A percentile compares a stretch with the other conserved stretches of the same genome.
Evolutionary conservation across 2,329 filamentous ascomycete species (phyloP).

Genomic region (Parastagonospora nodorum): DNA sequence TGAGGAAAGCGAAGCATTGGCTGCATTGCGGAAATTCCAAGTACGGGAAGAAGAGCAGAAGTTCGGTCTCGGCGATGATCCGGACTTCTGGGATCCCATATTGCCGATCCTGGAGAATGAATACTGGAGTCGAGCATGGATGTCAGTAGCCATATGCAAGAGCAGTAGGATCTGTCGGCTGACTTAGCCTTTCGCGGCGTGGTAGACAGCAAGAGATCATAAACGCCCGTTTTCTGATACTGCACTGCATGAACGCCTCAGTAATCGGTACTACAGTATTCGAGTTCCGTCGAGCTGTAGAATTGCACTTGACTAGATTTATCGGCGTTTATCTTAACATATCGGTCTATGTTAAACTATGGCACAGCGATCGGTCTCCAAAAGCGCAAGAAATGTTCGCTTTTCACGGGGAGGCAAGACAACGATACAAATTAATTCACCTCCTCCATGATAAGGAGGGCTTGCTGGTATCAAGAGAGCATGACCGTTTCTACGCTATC

Average conservation of each 20-base stretch:
- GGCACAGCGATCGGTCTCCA: no score
- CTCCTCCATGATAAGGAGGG: not conserved
- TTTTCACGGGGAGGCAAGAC: no score
- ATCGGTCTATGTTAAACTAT: no score
- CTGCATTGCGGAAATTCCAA: not conserved
- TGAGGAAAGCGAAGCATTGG: not conserved
- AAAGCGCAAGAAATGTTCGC: no score
- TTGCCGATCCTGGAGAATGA: constrained; percentile 1
- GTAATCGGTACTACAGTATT: no score
- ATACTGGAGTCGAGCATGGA: constrained; percentile 5
- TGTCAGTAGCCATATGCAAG: not conserved
- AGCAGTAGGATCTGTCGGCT: not conserved
- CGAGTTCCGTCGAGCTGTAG: no score
- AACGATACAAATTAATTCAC: not conserved
- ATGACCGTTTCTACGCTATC: constrained; percentile 3
- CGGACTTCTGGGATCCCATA: constrained; percentile 4
- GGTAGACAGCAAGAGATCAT: constrained; percentile 3
- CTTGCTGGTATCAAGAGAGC: not conserved
- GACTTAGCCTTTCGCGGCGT: no score
- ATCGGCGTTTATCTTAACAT: no score
- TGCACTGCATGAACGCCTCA: not conserved
- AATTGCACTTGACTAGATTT: no score
- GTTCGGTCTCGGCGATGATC: not conserved
- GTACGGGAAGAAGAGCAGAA: not conserved
- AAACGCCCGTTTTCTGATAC: not conserved